Base-by-base conservation (phyloP, 2,329 filamentous ascomycete species). In the Pseudogymnoascus sp. region DNA sequence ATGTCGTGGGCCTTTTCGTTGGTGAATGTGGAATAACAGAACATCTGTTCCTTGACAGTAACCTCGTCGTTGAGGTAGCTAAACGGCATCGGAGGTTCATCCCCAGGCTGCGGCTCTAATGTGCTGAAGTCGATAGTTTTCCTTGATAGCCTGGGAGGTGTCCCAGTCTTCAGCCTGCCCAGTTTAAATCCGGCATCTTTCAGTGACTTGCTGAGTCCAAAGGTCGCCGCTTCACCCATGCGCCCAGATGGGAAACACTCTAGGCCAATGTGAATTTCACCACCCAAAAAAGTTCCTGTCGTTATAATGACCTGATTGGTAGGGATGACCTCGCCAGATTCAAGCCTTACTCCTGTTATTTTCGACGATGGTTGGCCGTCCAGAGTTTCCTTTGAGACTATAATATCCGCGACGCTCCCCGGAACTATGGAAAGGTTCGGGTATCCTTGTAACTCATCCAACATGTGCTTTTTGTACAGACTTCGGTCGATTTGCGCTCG, bases 261-360 rank as follows among this genome's bases (percentile, higher is more conserved):
- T 6, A 97, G 77, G 0, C 92, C 94, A 65, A 99, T 95, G 69
- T 99, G 94, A 65, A 99, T 99, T 74, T 99, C 94, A 15, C 92
- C 94, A 9, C 93, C 89, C 4, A 99, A 76, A 71, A 99, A 99
- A 0, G 94, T 99, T 0, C 94, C 94, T 0, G 94, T 99, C 0
- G 94, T 97, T 68, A 99, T 97, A 25, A 99, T 84, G 36, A 97
- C 92, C 65, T 87, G 87, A 55, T 82, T 85, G 0, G 93, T 90
- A 1, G 86, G 82, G 66, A 99, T 83, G 13, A 96, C 78, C 72
- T 95, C 87, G 31, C 94, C 94, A 55, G 89, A 90, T 72, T 97
- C 93, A 35, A 99, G 79, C 63, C 89, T 81, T 10, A 99, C 88
- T 0, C 94, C 94, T 1, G 86, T 87, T 64, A 97, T 95, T 72